These are phyloP conservation scores for Dichomitus squalens DNA, from an alignment of 1,284 basidiomycete genomes.

Conservation along the genomic window DNA sequence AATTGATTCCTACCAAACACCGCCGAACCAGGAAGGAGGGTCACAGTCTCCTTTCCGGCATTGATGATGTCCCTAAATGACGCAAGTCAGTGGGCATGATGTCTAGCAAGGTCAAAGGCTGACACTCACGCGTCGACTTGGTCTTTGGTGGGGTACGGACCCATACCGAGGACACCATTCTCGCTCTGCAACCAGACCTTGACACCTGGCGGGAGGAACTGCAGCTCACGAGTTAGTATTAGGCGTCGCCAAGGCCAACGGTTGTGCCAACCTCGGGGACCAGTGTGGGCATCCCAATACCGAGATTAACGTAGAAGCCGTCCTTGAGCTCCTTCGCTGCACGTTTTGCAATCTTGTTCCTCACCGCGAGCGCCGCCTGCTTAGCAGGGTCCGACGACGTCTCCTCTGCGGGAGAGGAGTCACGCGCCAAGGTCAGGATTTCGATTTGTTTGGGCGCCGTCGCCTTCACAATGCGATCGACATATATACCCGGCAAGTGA, in stretches of 20 bases:
- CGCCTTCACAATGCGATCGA: constrained; percentile 84
- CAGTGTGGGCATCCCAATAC: constrained; percentile 92
- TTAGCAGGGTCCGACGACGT: constrained; percentile 42
- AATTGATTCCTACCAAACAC: constrained; percentile 68
- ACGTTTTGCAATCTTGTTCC: constrained; percentile 82
- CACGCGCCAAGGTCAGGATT: constrained; percentile 63
- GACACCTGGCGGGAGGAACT: constrained; percentile 79
- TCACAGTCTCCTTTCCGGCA: constrained; percentile 96
- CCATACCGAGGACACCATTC: constrained; percentile 95
- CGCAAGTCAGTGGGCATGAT: constrained; percentile 9
- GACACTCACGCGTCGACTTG: constrained; percentile 86
- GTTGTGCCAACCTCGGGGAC: constrained; percentile 54
- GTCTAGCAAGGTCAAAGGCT: not conserved
- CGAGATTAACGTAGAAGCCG: constrained; percentile 78
- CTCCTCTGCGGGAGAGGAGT: constrained; percentile 26
- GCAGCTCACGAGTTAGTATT: not conserved
- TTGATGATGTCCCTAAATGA: constrained; percentile 82
- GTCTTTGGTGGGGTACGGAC: constrained; percentile 87
- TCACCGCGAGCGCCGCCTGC: constrained; percentile 47
- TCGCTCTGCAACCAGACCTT: constrained; percentile 93
- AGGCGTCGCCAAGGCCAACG: not conserved
- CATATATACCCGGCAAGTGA: constrained; percentile 86
- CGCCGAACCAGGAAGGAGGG: constrained; percentile 89
- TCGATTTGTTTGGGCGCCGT: constrained; percentile 84
- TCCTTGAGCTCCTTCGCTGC: constrained; percentile 91